Base-by-base conservation (phyloP, 2,329 filamentous ascomycete genomes). In the Colletotrichum musicola region DNA sequence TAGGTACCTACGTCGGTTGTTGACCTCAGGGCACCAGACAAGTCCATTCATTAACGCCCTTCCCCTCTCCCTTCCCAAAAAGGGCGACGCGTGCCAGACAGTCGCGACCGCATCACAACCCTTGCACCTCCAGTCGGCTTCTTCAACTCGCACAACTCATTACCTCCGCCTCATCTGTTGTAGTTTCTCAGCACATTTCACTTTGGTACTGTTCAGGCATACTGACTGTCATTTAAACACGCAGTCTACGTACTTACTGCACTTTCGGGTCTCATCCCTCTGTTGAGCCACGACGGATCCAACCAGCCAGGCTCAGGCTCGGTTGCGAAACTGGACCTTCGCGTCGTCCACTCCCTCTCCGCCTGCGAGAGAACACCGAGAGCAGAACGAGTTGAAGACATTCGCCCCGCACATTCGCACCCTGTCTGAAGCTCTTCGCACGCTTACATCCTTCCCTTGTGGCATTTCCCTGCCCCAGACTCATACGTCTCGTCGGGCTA, bases 1-100 rank as follows among this genome's bases (percentile, higher is more conserved):
- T 35, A 10, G 30, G 42, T 46, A 46, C 42, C 10, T 46, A 7
- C 42, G 30, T 10, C 10, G 30, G 30, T 35, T 35, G 30, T 35
- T 35, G 30, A 42, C 40, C 40, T 13, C 25, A n/a, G 49, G 49
- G 62, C 56, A 30, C 61, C 30, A 35, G 10, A 35, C 30, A 35
- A 35, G 30, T 35, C 30, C 30, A 35, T 68, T 64, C 49, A 66
- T 69, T 61, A 66, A 69, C 63, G 53, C 66, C 50, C 53, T 50
- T 42, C 46, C 35, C 60, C 60, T 62, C 56, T 58, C 56, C 57
- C 56, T 61, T 61, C 55, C 62, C 16, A 20, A 53, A 69, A 66
- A 53, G 59, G 57, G 40, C 62, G 66, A 69, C 66, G 66, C 66
- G 66, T 62, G 59, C 62, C 55, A 64, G 62, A 65, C 55, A 55